These are phyloP conservation scores for Diplodia corticola DNA, from an alignment of 2,329 filamentous ascomycete genomes.

Conservation along the genomic window DNA sequence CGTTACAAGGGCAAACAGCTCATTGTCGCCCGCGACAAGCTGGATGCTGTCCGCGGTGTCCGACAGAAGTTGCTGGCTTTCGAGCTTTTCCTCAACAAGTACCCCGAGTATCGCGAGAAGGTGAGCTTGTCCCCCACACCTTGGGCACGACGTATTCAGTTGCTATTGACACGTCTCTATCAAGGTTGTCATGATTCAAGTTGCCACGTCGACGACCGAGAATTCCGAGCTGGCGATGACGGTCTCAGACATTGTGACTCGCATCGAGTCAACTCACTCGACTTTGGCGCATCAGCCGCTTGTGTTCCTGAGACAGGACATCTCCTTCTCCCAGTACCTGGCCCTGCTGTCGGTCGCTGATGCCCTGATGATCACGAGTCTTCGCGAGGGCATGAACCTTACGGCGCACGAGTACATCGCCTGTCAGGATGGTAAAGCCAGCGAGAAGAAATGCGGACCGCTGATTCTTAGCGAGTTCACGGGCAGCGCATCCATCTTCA, in stretches of 20 bases:
- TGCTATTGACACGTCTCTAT: conserved; percentile 18
- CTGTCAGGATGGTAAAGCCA: conserved; percentile 79
- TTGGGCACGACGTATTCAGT: background rate
- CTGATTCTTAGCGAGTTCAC: conserved; percentile 95
- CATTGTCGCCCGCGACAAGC: conserved; percentile 90
- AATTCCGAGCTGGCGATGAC: conserved; percentile 84
- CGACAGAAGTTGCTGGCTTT: conserved; percentile 90
- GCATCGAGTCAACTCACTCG: conserved; percentile 89
- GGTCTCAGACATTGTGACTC: conserved; percentile 89
- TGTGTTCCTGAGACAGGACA: conserved; percentile 92
- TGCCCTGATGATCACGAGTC: conserved; percentile 88
- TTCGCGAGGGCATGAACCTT: conserved; percentile 96
- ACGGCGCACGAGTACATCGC: conserved; percentile 93
- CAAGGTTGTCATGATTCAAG: conserved; percentile 84
- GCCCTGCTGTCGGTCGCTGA: conserved; percentile 87
- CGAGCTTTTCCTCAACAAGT: conserved; percentile 90
- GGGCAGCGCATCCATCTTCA: conserved; percentile 83
- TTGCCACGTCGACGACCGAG: conserved; percentile 86
- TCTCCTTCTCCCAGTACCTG: conserved; percentile 90
- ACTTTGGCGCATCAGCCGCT: conserved; percentile 90
- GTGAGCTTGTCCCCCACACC: conserved; percentile 33
- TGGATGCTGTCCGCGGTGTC: conserved; percentile 89
- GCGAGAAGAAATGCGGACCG: conserved; percentile 77
- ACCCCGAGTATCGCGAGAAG: conserved; percentile 83
- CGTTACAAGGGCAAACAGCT: conserved; percentile 85